Base-by-base conservation (phyloP, 257 asterid species). In the Solanum arcanum region DNA sequence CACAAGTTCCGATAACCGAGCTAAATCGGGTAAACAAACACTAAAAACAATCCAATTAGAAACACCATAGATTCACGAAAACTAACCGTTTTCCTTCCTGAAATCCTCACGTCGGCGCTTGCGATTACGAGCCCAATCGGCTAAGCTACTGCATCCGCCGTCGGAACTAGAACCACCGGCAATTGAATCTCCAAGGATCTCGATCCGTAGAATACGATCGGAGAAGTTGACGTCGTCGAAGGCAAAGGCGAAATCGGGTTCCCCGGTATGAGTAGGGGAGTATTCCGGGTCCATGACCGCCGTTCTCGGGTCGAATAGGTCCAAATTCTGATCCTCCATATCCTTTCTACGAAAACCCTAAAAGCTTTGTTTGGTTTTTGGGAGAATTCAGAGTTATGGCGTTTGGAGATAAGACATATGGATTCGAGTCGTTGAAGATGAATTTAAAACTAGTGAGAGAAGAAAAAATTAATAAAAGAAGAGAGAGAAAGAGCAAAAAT, bases 171-270 rank as follows among this genome's bases (percentile, higher is more conserved):
- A 47, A 39, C 12, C n/a, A 39, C 46, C 69, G 44, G 35, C 88
- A 21, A 44, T 13, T 42, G 80, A 62, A 10, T 86, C 88, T 14
- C 78, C 69, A 14, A 86, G 12, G 86, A 78, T 86, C 88, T 86
- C 81, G 56, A 62, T 86, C 81, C 86, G 56, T 10, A 78, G 41
- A 9, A 86, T 37, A 15, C 78, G 77, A 47, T 87, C 86, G 14
- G 77, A 87, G 47, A 87, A 87, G 47, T 87, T 77, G 86, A 59
- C 68, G 16, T 87, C 86, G 47, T 87, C 68, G 35, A 80, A 87
- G 52, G 86, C 88, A 35, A 86, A 86, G n/a, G 56, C 86, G 25
- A 86, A 86, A 86, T 86, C 88, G 46, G 64, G 66, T 56, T 37
- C 60, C 14, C 27, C 42, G 44, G 77, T 64, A 84, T n/a, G 20